These are phyloP conservation scores for Trichosporon sp. DNA, from an alignment of 1,284 basidiomycete genomes.

Conservation along the genomic window DNA sequence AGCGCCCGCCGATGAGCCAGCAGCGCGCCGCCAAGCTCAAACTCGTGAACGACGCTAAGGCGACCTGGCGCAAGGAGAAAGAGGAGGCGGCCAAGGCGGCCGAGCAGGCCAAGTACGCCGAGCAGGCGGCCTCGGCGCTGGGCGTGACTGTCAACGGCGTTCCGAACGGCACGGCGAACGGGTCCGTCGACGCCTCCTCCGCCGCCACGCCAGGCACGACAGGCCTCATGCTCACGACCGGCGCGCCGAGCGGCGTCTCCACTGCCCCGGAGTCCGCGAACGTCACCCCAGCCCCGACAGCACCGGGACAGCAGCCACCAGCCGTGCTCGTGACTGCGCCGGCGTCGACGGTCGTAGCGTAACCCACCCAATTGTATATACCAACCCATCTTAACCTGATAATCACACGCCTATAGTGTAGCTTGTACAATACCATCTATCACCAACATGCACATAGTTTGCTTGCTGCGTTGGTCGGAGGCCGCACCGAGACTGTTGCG, in stretches of 20 bases:
- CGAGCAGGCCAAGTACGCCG: conserved; percentile 12
- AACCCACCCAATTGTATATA: background rate
- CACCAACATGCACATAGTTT: background rate
- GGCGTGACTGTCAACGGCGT: background rate
- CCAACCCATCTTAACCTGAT: background rate
- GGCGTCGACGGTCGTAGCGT: background rate
- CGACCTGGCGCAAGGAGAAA: conserved; percentile 34
- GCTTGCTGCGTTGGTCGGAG: background rate
- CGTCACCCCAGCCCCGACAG: background rate
- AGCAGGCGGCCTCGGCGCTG: background rate
- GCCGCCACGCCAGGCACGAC: background rate
- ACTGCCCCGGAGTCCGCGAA: background rate
- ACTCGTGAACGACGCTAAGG: conserved; percentile 36
- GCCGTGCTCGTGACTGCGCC: background rate
- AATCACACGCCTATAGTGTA: background rate
- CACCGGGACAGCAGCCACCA: background rate
- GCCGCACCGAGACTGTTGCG: no score
- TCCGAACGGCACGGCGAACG: background rate
- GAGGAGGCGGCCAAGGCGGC: conserved; percentile 26
- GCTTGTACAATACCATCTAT: background rate
- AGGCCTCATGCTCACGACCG: conserved; percentile 1
- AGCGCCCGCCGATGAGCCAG: conserved; percentile 14
- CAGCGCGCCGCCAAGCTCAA: conserved; percentile 31
- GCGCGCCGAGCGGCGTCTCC: background rate
- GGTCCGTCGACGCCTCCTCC: background rate